Conservation (phyloP, 441 rosid species). For the Adansonia madagascariensis region DNA sequence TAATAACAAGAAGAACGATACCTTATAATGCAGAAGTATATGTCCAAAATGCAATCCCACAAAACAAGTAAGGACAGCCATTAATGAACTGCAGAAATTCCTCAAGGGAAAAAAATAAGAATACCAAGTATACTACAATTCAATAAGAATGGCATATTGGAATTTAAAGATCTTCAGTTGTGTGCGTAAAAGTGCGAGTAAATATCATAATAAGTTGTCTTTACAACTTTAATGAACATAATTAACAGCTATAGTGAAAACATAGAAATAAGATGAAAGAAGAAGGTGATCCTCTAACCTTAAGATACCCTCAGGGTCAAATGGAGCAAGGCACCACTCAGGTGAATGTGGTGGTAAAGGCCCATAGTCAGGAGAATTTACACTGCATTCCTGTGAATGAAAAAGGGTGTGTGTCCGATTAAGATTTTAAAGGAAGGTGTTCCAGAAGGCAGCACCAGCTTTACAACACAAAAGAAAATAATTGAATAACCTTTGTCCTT, state of each 20-base stretch:
- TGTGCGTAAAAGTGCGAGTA: neutral
- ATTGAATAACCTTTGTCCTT: slow-evolving; percentile 53
- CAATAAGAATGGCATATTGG: neutral
- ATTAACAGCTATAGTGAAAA: neutral
- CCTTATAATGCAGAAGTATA: slow-evolving; percentile 55
- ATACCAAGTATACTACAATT: neutral
- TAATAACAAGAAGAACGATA: slow-evolving; percentile 27
- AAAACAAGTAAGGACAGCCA: slow-evolving; percentile 62
- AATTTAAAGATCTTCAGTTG: slow-evolving; percentile 6
- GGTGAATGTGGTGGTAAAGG: slow-evolving; percentile 62
- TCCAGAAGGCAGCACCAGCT: neutral
- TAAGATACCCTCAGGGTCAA: slow-evolving; percentile 67
- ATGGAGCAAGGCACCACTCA: slow-evolving; percentile 68
- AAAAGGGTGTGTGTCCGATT: slow-evolving; percentile 19
- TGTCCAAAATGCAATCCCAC: slow-evolving; percentile 68
- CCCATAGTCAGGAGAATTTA: slow-evolving; percentile 68
- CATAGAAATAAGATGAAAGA: neutral
- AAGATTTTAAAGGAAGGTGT: neutral
- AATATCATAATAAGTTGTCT: neutral
- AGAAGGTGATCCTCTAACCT: slow-evolving; percentile 40
- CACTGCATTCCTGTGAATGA: slow-evolving; percentile 58
- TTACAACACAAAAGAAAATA: neutral
- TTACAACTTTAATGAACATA: slow-evolving; percentile 12
- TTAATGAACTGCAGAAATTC: slow-evolving; percentile 49
- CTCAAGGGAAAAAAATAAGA: slow-evolving; percentile 19